Evolutionary conservation across 805 yeast species (phyloP), one percentile per base, ranked within the genome.

Genomic region (Starmerella potacharoeniae): DNA sequence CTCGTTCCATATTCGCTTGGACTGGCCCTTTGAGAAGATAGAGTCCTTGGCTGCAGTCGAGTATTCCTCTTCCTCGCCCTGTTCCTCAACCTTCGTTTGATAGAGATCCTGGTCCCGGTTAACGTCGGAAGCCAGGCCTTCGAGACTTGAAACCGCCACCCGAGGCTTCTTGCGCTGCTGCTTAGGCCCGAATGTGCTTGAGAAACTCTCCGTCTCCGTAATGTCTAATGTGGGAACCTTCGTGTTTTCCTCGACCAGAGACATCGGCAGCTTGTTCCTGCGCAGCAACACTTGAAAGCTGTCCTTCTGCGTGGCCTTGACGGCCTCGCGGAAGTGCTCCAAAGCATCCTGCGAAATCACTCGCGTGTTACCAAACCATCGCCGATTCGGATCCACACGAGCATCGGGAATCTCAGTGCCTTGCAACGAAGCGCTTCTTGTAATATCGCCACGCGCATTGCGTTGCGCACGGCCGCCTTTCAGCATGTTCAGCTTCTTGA

Each of bases 1-100:
- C 70, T 91, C 98, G 70, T 93, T 93, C 98, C 98, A 91, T 63
- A 91, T 91, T 75, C 98, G 85, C 73, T 91, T 91, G 49, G 97
- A 89, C 74, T 91, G 98, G 65, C 98, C 98, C 70, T 91, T 91
- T 68, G 84, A 82, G 77, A 91, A 91, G 70, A 91, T 90, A 57
- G 93, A 90, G 71, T 93, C 98, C 68, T 87, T 89, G 41, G 97
- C 96, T 64, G 87, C 93, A 64, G 82, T 83, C 5, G 95, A 78
- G 79, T 84, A 86, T 54, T 87, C 96, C 62, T 88, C 95, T 50
- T 82, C 81, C 34, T 60, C 63, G 33, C 59, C 62, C 40, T 57
- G 59, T 52, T 69, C 70, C 33, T 64, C 64, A 63, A 86, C 91
- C 58, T 78, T 78, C 68, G 88, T 86, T 62, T 89, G 97, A 65